Percentiles rank a stretch among this genome's conserved stretches.
These are phyloP conservation scores for Scleroderma bovista DNA, from an alignment of 768 basidiomycete species.

Conservation along the genomic window DNA sequence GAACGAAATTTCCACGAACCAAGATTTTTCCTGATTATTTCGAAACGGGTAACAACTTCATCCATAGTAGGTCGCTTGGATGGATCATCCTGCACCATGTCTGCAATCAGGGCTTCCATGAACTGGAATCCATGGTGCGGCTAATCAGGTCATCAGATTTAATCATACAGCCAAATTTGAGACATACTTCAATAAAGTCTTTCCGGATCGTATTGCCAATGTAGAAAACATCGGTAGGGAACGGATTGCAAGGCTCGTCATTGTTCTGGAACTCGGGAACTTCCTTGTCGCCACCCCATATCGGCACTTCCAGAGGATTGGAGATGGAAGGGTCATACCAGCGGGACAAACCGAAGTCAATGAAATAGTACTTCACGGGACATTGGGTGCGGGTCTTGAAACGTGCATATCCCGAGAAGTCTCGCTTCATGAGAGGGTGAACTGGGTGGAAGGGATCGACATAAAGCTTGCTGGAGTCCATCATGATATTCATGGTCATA, in stretches of 20 bases:
- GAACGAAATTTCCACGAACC: constrained; percentile 20
- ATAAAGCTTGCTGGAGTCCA: constrained; percentile 22
- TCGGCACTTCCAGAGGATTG: constrained; percentile 21
- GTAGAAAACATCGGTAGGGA: constrained; percentile 40
- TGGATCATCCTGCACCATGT: constrained; percentile 21
- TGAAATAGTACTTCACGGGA: constrained; percentile 4
- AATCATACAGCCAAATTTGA: no score
- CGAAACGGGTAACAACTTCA: constrained; percentile 17
- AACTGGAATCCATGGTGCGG: constrained; percentile 15
- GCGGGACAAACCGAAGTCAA: constrained; percentile 34
- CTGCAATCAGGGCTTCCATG: constrained; percentile 11
- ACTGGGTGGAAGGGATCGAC: constrained; percentile 23
- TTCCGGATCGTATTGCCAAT: constrained; percentile 33
- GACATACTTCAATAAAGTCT: constrained; percentile 30
- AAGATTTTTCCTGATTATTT: constrained; percentile 3
- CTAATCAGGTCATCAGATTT: neutral
- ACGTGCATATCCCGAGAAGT: constrained; percentile 17
- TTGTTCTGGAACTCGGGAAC: constrained; percentile 34
- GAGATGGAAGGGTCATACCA: constrained; percentile 22
- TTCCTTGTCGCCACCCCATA: constrained; percentile 6
- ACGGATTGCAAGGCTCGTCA: constrained; percentile 29
- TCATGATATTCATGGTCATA: constrained; percentile 27
- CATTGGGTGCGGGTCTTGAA: constrained; percentile 24
- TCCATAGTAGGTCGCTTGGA: constrained; percentile 17
- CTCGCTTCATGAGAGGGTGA: constrained; percentile 5